Evolutionary conservation across 352 stramenopile genomes (phyloP).

Genomic region (Saprolegnia diclina): DNA sequence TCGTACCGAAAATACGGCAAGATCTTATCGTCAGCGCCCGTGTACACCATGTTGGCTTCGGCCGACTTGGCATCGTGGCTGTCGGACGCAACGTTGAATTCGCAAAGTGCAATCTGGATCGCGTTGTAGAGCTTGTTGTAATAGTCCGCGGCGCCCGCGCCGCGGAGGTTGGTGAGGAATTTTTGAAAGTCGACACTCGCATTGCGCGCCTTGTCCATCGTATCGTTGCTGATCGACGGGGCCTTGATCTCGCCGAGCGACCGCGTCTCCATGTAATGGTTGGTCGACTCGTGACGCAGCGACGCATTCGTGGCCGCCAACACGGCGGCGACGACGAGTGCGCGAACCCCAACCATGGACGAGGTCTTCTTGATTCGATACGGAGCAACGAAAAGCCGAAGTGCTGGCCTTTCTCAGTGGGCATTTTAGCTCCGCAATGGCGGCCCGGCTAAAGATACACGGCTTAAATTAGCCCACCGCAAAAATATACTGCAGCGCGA

Average conservation of each 20-base stretch:
- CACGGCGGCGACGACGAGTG: not conserved
- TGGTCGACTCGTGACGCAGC: not conserved
- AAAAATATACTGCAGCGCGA: no score
- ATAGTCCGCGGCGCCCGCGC: slow-evolving; percentile 45
- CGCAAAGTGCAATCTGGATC: slow-evolving; percentile 46
- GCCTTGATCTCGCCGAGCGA: not conserved
- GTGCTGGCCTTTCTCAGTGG: no score
- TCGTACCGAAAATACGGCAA: slow-evolving; percentile 10
- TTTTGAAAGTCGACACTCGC: not conserved
- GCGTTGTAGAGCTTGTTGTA: slow-evolving; percentile 58
- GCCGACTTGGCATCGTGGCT: not conserved
- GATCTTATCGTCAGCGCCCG: slow-evolving; percentile 26
- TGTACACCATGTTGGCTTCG: slow-evolving; percentile 23
- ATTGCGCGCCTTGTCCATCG: not conserved
- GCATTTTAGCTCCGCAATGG: no score
- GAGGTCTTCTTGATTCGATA: no score
- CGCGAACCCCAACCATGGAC: no score
- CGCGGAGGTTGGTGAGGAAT: slow-evolving; percentile 49
- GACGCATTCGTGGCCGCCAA: not conserved
- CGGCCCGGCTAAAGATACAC: no score
- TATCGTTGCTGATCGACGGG: not conserved
- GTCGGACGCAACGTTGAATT: slow-evolving; percentile 30
- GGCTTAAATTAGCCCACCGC: no score
- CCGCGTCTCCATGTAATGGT: no score
- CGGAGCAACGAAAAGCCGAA: no score